Conservation (phyloP, 2,329 filamentous ascomycete species). For the Harringtonia aguacate region DNA sequence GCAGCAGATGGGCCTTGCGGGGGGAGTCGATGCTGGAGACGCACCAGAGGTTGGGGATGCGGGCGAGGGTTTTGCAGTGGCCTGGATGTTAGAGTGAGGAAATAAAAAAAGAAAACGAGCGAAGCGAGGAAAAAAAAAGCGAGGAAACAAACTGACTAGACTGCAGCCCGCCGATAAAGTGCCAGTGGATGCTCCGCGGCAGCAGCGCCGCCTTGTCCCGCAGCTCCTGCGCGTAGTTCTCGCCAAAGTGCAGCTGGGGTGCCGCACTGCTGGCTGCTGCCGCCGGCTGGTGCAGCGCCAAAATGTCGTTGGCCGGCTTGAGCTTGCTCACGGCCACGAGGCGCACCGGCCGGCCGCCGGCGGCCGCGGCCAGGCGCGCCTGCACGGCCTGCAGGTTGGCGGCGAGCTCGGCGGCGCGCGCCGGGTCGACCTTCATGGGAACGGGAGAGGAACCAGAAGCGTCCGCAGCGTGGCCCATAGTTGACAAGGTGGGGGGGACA, state of each 20-base stretch:
- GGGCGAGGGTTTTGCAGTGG: constrained; percentile 80
- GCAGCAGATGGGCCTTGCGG: constrained; percentile 79
- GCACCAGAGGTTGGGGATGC: constrained; percentile 80
- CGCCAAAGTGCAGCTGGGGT: constrained; percentile 86
- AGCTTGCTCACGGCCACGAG: constrained; percentile 94
- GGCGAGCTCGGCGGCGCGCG: constrained; percentile 50
- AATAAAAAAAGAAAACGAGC: background rate
- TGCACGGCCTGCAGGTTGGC: constrained; percentile 52
- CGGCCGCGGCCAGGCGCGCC: constrained; percentile 43
- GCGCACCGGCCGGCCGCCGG: constrained; percentile 48
- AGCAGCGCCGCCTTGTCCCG: constrained; percentile 74
- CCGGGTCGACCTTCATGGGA: constrained; percentile 50
- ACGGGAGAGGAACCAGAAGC: too few species aligned
- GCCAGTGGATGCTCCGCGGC: constrained; percentile 72
- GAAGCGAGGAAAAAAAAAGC: background rate
- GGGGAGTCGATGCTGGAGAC: constrained; percentile 80
- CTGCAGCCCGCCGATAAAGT: constrained; percentile 93
- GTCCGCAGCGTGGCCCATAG: too few species aligned
- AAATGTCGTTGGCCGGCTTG: constrained; percentile 84
- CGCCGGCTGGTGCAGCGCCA: constrained; percentile 61
- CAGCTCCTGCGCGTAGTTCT: constrained; percentile 93
- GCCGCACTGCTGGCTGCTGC: too few species aligned
- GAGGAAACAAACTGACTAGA: constrained; percentile 42
- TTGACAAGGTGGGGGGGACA: too few species aligned
- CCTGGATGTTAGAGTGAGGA: constrained; percentile 33